These are phyloP conservation scores for Dioscorea zingiberensis DNA, from an alignment of 106 monocot genomes.

Conservation along the genomic window DNA sequence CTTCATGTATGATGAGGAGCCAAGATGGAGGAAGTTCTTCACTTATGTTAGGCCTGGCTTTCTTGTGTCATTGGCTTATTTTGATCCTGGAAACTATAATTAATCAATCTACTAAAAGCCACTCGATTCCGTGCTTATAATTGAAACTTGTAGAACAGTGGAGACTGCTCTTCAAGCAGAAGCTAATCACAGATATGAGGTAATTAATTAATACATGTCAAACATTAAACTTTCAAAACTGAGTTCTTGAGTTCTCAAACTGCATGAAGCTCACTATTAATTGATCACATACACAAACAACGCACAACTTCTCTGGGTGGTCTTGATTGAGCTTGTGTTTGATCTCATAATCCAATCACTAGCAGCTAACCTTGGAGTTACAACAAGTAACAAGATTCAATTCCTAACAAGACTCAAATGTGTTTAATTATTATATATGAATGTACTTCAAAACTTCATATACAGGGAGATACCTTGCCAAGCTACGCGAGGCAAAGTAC, in stretches of 20 bases:
- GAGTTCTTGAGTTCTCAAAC: not conserved
- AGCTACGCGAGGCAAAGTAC: slow-evolving; percentile 60
- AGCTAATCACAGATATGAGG: slow-evolving; percentile 52
- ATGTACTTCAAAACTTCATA: too few species aligned
- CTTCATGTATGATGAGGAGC: not conserved
- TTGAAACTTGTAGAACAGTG: slow-evolving; percentile 28
- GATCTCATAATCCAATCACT: slow-evolving; percentile 73
- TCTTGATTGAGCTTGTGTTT: slow-evolving; percentile 56
- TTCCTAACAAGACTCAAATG: too few species aligned
- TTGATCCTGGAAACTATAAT: too few species aligned
- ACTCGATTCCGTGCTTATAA: not conserved
- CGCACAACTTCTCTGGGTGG: slow-evolving; percentile 73
- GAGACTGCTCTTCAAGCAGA: slow-evolving; percentile 72
- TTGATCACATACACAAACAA: too few species aligned
- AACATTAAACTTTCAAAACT: slow-evolving; percentile 6
- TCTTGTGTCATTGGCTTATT: too few species aligned
- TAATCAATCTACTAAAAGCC: slow-evolving; percentile 4
- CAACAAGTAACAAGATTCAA: slow-evolving; percentile 41
- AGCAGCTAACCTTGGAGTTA: slow-evolving; percentile 75
- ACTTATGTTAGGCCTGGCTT: too few species aligned
- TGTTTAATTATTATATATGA: too few species aligned
- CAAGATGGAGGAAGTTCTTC: slow-evolving; percentile 57
- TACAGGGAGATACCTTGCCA: slow-evolving; percentile 67
- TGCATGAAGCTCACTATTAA: too few species aligned
- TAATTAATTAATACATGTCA: too few species aligned